These are phyloP conservation scores for Fusarium xyrophilum DNA, from an alignment of 2,329 filamentous ascomycete species.

Conservation along the genomic window DNA sequence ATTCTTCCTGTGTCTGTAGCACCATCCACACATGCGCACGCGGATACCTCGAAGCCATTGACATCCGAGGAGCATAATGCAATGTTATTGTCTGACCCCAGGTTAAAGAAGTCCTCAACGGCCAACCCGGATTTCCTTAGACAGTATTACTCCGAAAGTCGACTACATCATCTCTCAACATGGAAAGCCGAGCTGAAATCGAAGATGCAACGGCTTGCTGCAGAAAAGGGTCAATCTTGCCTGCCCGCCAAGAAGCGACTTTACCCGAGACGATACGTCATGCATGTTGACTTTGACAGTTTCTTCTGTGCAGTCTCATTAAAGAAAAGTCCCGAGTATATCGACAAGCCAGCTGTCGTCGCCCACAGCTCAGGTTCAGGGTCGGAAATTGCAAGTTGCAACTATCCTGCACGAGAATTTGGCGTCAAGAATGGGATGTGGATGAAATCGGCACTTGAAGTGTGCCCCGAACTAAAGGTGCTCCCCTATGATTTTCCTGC, in stretches of 20 bases:
- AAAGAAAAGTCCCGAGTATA: constrained; percentile 76
- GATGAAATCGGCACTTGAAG: constrained; percentile 88
- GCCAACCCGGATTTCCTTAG: constrained; percentile 93
- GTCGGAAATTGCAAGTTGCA: constrained; percentile 97
- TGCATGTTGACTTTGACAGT: constrained; percentile 98
- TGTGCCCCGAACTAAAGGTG: constrained; percentile 86
- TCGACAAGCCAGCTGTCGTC: constrained; percentile 83
- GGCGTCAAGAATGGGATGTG: constrained; percentile 99
- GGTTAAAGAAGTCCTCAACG: constrained; percentile 85
- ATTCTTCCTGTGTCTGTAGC: background rate
- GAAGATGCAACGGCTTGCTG: constrained; percentile 80
- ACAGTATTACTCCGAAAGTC: constrained; percentile 94
- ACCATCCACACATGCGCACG: constrained; percentile 7
- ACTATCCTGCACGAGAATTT: constrained; percentile 85
- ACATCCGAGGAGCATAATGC: constrained; percentile 95
- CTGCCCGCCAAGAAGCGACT: constrained; percentile 59
- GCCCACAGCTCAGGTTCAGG: constrained; percentile 85
- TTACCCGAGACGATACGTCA: constrained; percentile 78
- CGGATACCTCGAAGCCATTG: constrained; percentile 63
- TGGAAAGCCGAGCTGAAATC: constrained; percentile 97
- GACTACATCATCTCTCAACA: constrained; percentile 90
- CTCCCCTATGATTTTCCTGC: constrained; percentile 95
- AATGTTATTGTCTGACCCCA: constrained; percentile 80
- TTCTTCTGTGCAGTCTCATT: constrained; percentile 95
- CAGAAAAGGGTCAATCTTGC: constrained; percentile 64